Evolutionary conservation across 116 monocot genomes (phyloP), one percentile per base, ranked within the genome.

Genomic region (Trichopus zeylanicus): DNA sequence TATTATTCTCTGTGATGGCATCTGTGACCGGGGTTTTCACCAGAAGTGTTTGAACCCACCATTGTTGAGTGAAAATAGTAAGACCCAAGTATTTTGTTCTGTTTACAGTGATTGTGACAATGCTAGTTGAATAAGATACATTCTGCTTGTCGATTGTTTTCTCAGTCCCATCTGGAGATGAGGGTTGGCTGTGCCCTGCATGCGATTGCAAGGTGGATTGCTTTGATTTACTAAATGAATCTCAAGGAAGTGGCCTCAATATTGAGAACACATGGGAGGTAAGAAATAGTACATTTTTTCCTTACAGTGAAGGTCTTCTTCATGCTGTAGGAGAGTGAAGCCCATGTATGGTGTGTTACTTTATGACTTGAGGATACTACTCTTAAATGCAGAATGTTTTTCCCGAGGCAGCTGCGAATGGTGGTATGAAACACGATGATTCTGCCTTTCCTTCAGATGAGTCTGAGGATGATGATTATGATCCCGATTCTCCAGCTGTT

Each of bases 151-250:
- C 30, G n/a, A 32, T 47, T 11, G 64, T 35, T 29, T 64, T 70
- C 16, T 42, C 68, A 99, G 98, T 99, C 70, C 92, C 98, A 37
- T 60, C 80, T 49, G 98, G 78, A 49, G 92, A 88, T 74, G 80
- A 88, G 75, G 85, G 81, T 27, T 99, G 92, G 98, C 48, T 99
- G 48, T 99, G 98, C 59, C 92, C 88, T 59, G 80, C 70, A 30
- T 99, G 98, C 74, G 85, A 82, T 80, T 99, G 98, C 74, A 99
- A 99, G 69, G 63, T 83, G 23, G 85, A 92, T 39, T 99, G 88
- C 48, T 60, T 99, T 56, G 80, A 82, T 26, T 62, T 88, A 26
- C 70, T 99, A 46, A 86, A 85, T 67, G 98, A 99, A 46, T 51
- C 64, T 39, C 75, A 75, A 51, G 92, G 73, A 73, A 78, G 59